Percentiles rank a stretch among this genome's conserved stretches.
Conservation (phyloP, 495 filamentous ascomycete genomes). For the Talaromyces adpressus region DNA sequence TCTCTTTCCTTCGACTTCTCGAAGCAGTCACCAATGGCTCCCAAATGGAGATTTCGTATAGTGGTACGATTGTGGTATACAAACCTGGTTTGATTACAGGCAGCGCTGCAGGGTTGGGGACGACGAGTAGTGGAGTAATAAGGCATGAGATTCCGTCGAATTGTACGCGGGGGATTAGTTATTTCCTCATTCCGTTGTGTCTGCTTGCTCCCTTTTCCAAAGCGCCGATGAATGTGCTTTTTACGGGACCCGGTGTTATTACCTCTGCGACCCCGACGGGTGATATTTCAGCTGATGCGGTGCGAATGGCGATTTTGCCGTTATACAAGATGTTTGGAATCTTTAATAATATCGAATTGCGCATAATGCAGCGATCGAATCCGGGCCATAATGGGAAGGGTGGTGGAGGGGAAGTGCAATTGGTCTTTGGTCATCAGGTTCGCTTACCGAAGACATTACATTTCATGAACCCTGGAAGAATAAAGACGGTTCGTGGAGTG, state of each 20-base stretch:
- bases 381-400: conserved; percentile 63
- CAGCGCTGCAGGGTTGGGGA: conserved; percentile 57
- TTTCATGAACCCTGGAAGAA: conserved; percentile 71
- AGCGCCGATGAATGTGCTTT: conserved; percentile 74
- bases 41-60: conserved; percentile 88
- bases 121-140: conserved; percentile 61
- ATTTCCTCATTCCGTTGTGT: conserved; percentile 84
- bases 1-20: conserved; percentile 91
- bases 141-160: conserved; percentile 68
- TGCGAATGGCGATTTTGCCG: conserved; percentile 87
- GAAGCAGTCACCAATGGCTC: conserved; percentile 95
- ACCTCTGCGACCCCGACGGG: conserved; percentile 73
- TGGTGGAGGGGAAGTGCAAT: conserved; percentile 84
- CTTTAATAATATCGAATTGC: conserved; percentile 75
- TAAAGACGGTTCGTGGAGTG: conserved; percentile 86
- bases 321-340: conserved; percentile 88
- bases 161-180: conserved; percentile 77
- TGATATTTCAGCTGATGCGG: conserved; percentile 84
- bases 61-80: conserved; percentile 85
- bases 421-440: conserved; percentile 86
- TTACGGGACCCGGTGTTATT: conserved; percentile 89
- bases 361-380: conserved; percentile 74
- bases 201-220: conserved; percentile 93
- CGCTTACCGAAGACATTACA: conserved; percentile 92
- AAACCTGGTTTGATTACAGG: conserved; percentile 89